phyloP scores from a whole-genome alignment of 202 grass and related monocot species.

The Sporobolus alterniflorus region DNA sequence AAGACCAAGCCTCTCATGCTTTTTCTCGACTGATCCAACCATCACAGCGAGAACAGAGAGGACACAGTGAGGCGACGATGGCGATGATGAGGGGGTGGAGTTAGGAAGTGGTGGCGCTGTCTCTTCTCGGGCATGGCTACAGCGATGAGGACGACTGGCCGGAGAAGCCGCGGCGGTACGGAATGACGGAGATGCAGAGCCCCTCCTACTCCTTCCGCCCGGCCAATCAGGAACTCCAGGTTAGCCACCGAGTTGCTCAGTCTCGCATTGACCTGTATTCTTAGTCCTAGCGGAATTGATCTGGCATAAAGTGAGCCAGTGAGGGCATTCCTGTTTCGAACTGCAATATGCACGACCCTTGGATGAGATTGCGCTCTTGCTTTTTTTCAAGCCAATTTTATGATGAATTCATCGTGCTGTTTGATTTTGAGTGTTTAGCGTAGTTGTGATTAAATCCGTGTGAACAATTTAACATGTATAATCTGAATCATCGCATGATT shows the following conservation, averaged over 20 bases:
- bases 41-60: not conserved
- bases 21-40: slow-evolving; percentile 3
- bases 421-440: not conserved
- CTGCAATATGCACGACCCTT: not conserved
- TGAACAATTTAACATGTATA: not conserved
- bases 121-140: slow-evolving; percentile 52
- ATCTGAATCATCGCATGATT: not conserved
- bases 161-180: slow-evolving; percentile 92
- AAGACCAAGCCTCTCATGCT: not conserved
- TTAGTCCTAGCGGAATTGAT: not conserved
- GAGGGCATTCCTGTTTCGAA: not conserved
- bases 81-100: slow-evolving; percentile 32
- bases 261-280: not conserved
- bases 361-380: not conserved
- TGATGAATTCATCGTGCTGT: not conserved
- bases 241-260: not conserved
- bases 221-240: slow-evolving; percentile 65
- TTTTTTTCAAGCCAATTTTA: not conserved
- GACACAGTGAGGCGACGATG: not conserved
- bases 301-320: too few species aligned
- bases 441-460: not conserved
- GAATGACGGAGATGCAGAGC: slow-evolving; percentile 91
- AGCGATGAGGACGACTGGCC: slow-evolving; percentile 70
- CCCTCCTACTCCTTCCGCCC: slow-evolving; percentile 72
- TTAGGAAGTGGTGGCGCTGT: slow-evolving; percentile 40